phyloP scores from a whole-genome alignment of 495 filamentous ascomycete genomes.

The Lichenothelia convexa region DNA sequence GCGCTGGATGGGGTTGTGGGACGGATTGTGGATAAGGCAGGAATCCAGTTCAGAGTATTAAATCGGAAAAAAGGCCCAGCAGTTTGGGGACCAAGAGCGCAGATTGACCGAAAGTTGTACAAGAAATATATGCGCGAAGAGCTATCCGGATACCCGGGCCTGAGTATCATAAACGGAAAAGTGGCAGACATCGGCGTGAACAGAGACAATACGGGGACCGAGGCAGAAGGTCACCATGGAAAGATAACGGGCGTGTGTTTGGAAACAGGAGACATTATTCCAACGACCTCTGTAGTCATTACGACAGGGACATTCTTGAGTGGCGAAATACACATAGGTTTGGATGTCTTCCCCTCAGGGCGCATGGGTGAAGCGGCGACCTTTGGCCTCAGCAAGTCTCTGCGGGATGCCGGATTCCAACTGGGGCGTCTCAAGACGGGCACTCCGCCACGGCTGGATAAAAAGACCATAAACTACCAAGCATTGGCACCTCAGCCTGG shows the following conservation, averaged over 20 bases:
- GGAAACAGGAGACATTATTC: slow-evolving; percentile 74
- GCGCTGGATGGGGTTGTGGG: slow-evolving; percentile 85
- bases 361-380: slow-evolving; percentile 91
- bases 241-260: slow-evolving; percentile 74
- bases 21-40: slow-evolving; percentile 81
- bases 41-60: slow-evolving; percentile 74
- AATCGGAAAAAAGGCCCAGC: slow-evolving; percentile 84
- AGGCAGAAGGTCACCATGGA: slow-evolving; percentile 34
- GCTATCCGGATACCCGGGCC: slow-evolving; percentile 51
- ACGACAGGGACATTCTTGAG: slow-evolving; percentile 93
- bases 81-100: slow-evolving; percentile 90
- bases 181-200: slow-evolving; percentile 76
- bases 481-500: slow-evolving; percentile 53
- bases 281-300: slow-evolving; percentile 69
- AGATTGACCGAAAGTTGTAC: slow-evolving; percentile 87
- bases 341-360: slow-evolving; percentile 68
- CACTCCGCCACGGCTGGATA: slow-evolving; percentile 75
- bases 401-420: slow-evolving; percentile 77
- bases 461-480: slow-evolving; percentile 63
- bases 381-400: slow-evolving; percentile 79
- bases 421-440: slow-evolving; percentile 88
- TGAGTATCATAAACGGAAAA: slow-evolving; percentile 66
- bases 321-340: slow-evolving; percentile 90
- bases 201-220: slow-evolving; percentile 34
- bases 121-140: slow-evolving; percentile 84